Evolutionary conservation across 345 rosid genomes (phyloP).

Genomic region (Heritiera littoralis): DNA sequence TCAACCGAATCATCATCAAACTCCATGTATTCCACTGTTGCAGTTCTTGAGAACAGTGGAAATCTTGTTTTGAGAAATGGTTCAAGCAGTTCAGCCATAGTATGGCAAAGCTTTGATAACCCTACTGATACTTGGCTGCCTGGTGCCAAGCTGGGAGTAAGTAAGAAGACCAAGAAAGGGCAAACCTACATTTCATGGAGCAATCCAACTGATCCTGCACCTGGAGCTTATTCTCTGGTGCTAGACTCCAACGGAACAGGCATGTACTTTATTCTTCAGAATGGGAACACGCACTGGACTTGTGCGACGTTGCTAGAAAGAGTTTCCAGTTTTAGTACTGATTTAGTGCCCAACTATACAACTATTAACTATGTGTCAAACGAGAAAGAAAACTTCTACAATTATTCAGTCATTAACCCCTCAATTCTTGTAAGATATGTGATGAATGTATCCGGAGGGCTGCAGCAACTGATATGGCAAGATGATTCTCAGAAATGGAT

Average conservation of each 20-base stretch:
- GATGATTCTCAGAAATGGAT: slow-evolving; percentile 28
- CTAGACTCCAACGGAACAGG: background rate
- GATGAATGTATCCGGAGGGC: slow-evolving; percentile 44
- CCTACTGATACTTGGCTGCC: slow-evolving; percentile 25
- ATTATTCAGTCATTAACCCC: slow-evolving; percentile 19
- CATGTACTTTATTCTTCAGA: background rate
- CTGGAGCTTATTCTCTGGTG: slow-evolving; percentile 13
- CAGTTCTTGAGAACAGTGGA: slow-evolving; percentile 31
- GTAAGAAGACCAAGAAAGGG: slow-evolving; percentile 21
- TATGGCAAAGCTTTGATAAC: slow-evolving; percentile 40
- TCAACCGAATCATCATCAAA: slow-evolving; percentile 9
- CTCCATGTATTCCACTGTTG: slow-evolving; percentile 13
- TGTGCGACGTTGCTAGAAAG: slow-evolving; percentile 45
- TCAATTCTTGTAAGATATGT: slow-evolving; percentile 45
- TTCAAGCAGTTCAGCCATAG: background rate
- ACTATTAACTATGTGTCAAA: slow-evolving; percentile 18
- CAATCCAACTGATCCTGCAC: slow-evolving; percentile 24
- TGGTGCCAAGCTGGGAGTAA: slow-evolving; percentile 26
- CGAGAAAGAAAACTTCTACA: slow-evolving; percentile 19
- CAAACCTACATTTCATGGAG: slow-evolving; percentile 24
- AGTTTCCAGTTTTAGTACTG: slow-evolving; percentile 62
- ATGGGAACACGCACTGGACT: background rate
- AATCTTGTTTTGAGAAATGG: slow-evolving; percentile 40
- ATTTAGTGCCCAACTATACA: slow-evolving; percentile 11
- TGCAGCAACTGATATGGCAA: slow-evolving; percentile 1